Evolutionary conservation across 1,284 basidiomycete species (phyloP).

Genomic region (Baeospora myosura): DNA sequence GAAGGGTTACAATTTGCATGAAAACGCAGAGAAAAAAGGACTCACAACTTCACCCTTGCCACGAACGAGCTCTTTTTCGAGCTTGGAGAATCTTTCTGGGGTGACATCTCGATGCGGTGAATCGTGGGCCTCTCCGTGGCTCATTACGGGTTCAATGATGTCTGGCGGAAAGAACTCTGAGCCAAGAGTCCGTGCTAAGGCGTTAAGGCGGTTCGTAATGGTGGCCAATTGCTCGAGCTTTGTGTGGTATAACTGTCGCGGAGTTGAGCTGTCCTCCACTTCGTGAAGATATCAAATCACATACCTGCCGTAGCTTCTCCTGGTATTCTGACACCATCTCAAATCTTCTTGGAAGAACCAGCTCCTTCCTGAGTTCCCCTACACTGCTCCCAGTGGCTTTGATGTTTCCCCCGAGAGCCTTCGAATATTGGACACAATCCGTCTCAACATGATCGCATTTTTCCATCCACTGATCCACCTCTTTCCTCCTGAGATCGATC

Average conservation of each 20-base stretch:
- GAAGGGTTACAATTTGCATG: slow-evolving; percentile 9
- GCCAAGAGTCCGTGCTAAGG: slow-evolving; percentile 55
- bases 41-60: slow-evolving; percentile 76
- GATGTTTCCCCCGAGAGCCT: slow-evolving; percentile 61
- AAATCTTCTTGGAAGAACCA: slow-evolving; percentile 59
- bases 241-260: slow-evolving; percentile 59
- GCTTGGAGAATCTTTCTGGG: slow-evolving; percentile 65
- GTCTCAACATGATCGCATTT: slow-evolving; percentile 58
- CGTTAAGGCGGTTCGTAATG: slow-evolving; percentile 52
- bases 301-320: slow-evolving; percentile 68
- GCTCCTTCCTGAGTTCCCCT: slow-evolving; percentile 51
- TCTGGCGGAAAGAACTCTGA: slow-evolving; percentile 47
- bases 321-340: slow-evolving; percentile 59
- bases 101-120: slow-evolving; percentile 58
- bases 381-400: slow-evolving; percentile 53
- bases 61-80: slow-evolving; percentile 75
- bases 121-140: slow-evolving; percentile 31
- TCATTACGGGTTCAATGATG: slow-evolving; percentile 40
- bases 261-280: neutral
- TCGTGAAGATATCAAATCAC: slow-evolving; percentile 17
- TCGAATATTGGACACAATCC: slow-evolving; percentile 55
- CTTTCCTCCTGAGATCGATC: slow-evolving; percentile 54
- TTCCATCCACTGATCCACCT: slow-evolving; percentile 64
- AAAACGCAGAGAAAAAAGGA: slow-evolving; percentile 10
- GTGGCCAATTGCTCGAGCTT: slow-evolving; percentile 71